Percentiles rank a stretch among this genome's conserved stretches.
Conservation (phyloP, 495 filamentous ascomycete genomes). For the Penicillium bovifimosum region DNA sequence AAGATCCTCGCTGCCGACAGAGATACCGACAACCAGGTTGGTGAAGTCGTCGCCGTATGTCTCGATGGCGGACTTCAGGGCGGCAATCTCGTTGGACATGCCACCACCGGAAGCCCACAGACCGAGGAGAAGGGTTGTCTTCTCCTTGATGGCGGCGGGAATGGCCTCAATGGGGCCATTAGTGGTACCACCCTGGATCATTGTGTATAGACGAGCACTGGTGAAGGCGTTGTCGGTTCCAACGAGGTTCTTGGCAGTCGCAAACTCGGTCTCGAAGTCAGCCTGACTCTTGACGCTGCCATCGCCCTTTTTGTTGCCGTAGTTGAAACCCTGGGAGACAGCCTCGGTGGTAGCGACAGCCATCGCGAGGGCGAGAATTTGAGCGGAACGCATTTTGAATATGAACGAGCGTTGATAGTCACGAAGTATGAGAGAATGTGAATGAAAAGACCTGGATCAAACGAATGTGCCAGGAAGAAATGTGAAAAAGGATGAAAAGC, state of each 20-base stretch:
- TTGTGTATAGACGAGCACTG: constrained; percentile 63
- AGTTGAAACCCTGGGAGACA: constrained; percentile 74
- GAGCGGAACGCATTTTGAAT: constrained; percentile 33
- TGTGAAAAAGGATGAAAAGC: background rate
- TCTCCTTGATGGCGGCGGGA: constrained; percentile 68
- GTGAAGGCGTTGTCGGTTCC: constrained; percentile 66
- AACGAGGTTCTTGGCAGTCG: constrained; percentile 59
- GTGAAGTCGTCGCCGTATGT: constrained; percentile 58
- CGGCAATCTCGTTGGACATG: constrained; percentile 63
- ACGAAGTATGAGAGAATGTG: background rate
- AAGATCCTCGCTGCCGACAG: constrained; percentile 85
- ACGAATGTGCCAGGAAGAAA: constrained; percentile 12
- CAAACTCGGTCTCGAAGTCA: constrained; percentile 69
- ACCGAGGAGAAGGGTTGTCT: constrained; percentile 69
- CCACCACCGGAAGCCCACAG: constrained; percentile 71
- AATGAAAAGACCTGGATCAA: background rate
- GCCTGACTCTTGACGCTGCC: constrained; percentile 55
- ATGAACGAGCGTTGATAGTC: constrained; percentile 4
- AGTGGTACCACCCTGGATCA: constrained; percentile 55
- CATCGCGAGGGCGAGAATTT: constrained; percentile 41
- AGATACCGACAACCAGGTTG: constrained; percentile 71
- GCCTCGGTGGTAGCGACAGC: constrained; percentile 41
- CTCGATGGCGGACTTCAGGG: constrained; percentile 57
- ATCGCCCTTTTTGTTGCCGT: constrained; percentile 59
- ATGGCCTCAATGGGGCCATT: constrained; percentile 63